These are phyloP conservation scores for Penicillium cataractarum DNA, from an alignment of 495 filamentous ascomycete genomes.

Conservation along the genomic window DNA sequence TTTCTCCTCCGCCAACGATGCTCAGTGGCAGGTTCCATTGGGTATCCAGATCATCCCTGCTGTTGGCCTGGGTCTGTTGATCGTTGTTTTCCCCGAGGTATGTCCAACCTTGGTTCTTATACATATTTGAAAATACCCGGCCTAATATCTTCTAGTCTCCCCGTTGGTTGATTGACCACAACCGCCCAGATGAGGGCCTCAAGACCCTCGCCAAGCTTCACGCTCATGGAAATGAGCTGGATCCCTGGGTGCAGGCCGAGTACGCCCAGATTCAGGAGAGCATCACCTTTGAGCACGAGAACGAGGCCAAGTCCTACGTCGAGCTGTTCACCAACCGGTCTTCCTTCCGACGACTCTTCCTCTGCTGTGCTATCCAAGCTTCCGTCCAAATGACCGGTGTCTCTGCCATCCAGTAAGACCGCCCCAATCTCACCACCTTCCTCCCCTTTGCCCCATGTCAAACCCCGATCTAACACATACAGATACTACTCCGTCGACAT, in stretches of 20 bases:
- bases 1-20: constrained; percentile 46
- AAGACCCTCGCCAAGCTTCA: constrained; percentile 55
- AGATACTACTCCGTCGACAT: constrained; percentile 70
- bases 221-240: constrained; percentile 47
- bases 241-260: constrained; percentile 49
- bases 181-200: constrained; percentile 51
- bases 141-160: constrained; percentile 42
- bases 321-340: constrained; percentile 68
- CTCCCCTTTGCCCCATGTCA: background rate
- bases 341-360: constrained; percentile 69
- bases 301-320: constrained; percentile 68
- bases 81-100: constrained; percentile 55
- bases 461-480: background rate
- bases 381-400: constrained; percentile 76
- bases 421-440: background rate
- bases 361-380: constrained; percentile 68
- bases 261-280: constrained; percentile 47
- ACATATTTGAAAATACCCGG: background rate
- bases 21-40: constrained; percentile 48
- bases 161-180: constrained; percentile 59
- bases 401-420: constrained; percentile 63
- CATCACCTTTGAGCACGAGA: constrained; percentile 53
- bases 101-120: background rate
- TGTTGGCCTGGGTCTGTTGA: constrained; percentile 43
- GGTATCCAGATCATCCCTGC: constrained; percentile 49